Conservation (phyloP, 2,329 filamentous ascomycete species). For the Aspergillus arachidicola region DNA sequence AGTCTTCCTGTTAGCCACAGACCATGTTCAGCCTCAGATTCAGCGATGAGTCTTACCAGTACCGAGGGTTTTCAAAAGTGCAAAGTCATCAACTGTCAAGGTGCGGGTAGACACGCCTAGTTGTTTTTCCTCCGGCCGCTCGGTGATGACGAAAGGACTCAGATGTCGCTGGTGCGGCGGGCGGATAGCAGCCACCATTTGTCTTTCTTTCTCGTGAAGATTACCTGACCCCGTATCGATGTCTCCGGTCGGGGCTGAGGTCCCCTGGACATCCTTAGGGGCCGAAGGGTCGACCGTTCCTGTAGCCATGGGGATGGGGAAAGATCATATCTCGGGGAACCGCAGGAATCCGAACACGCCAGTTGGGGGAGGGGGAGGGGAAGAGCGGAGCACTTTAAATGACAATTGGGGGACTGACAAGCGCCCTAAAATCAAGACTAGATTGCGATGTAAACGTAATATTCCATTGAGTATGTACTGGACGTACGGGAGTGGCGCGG, state of each 20-base stretch:
- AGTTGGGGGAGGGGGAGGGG: not conserved
- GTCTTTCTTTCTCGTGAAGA: slow-evolving; percentile 34
- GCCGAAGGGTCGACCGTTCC: slow-evolving; percentile 40
- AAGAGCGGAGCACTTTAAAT: not conserved
- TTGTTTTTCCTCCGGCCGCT: slow-evolving; percentile 41
- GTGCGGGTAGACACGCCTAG: slow-evolving; percentile 40
- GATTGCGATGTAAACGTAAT: slow-evolving; percentile 7
- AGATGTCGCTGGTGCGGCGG: slow-evolving; percentile 31
- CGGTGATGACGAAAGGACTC: slow-evolving; percentile 42
- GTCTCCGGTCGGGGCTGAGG: slow-evolving; percentile 20
- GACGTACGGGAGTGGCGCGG: not conserved
- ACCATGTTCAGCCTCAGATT: slow-evolving; percentile 8
- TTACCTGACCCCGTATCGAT: slow-evolving; percentile 23
- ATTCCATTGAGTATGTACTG: slow-evolving; percentile 6
- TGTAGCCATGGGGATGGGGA: slow-evolving; percentile 42
- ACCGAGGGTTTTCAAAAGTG: slow-evolving; percentile 52
- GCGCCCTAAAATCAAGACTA: slow-evolving; percentile 1
- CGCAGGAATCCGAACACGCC: slow-evolving; percentile 5
- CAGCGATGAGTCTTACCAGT: slow-evolving; percentile 42
- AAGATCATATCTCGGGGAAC: slow-evolving; percentile 35
- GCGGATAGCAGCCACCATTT: slow-evolving; percentile 31
- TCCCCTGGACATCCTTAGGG: slow-evolving; percentile 31
- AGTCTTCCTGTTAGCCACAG: slow-evolving; percentile 18
- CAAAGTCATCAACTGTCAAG: slow-evolving; percentile 48
- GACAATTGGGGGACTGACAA: slow-evolving; percentile 19